A percentile compares a stretch with the other conserved stretches of the same genome.
phyloP scores from a whole-genome alignment of 2,329 filamentous ascomycete genomes.

The Ambrosiella xylebori region DNA sequence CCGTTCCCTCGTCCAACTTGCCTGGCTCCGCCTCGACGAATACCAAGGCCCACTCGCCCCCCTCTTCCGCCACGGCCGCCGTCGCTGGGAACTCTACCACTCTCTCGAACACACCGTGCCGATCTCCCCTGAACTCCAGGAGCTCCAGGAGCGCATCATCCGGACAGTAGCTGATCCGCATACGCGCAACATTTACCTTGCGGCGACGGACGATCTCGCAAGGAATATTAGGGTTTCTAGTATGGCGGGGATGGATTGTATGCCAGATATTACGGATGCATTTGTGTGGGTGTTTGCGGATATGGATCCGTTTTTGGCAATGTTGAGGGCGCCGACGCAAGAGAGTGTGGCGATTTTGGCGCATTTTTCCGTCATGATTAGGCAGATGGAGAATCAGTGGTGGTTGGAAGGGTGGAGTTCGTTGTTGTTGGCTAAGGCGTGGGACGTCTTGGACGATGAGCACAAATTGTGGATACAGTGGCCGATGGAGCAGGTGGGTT shows the following conservation, averaged over 20 bases:
- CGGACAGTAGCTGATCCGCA: conserved; percentile 5
- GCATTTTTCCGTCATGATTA: conserved; percentile 20
- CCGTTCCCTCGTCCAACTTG: conserved; percentile 16
- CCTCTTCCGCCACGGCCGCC: conserved; percentile 16
- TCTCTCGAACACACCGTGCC: conserved; percentile 3
- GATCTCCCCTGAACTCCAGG: conserved; percentile 4
- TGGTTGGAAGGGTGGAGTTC: conserved; percentile 22
- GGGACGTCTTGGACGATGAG: conserved; percentile 20
- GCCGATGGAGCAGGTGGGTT: conserved; percentile 15
- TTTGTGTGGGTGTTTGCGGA: conserved; percentile 25
- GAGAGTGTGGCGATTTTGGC: conserved; percentile 21
- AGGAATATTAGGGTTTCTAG: conserved; percentile 9
- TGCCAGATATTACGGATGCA: conserved; percentile 21
- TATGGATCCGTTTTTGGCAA: conserved; percentile 20
- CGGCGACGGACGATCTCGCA: conserved; percentile 3
- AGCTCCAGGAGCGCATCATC: conserved; percentile 9
- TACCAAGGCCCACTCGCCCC: conserved; percentile 15
- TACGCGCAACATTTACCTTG: conserved; percentile 3
- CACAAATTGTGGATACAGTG: conserved; percentile 21
- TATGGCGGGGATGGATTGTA: conserved; percentile 1
- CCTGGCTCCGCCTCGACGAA: conserved; percentile 11
- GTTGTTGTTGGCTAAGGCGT: conserved; percentile 20
- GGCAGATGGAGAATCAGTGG: conserved; percentile 20
- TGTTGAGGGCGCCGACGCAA: conserved; percentile 18
- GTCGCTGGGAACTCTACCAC: conserved; percentile 15